Base-by-base conservation (phyloP, 2,329 filamentous ascomycete species). In the Penicillium rolfsii region DNA sequence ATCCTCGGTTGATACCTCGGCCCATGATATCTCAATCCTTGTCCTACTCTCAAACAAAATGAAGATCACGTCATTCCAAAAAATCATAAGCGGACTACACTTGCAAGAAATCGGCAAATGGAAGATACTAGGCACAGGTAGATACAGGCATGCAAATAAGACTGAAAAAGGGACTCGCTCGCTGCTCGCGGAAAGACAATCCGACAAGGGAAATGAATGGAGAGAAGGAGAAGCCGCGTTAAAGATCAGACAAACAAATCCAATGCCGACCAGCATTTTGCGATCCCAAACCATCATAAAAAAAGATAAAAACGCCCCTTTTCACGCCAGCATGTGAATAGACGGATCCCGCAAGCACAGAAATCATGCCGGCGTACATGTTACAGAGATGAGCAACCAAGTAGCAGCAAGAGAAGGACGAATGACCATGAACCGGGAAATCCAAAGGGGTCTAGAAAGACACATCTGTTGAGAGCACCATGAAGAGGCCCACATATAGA, bases 1-100 rank as follows among this genome's bases (percentile, higher is more conserved):
- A 83, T 93, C 50, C 81, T 93, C 30, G 91, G 91, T 60, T 93
- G 81, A 33, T 2, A 33, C 9, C 30, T 33, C 9, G 30, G 30
- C 30, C 11, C 30, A 4, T 11, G 2, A 11, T 33, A 11, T 11
- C 11, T 8, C 9, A 33, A 11, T 33, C 9, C 30, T 33, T 33
- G 30, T 33, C 11, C 2, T 33, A 33, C 30, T 11, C 8, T 33
- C 5, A 33, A 11, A 33, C 30, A 33, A 33, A 33, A 33, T 26
- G 40, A 9, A 22, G 40, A 12, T 43, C 40, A 24, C 9, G 24
- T 43, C 40, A 22, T 43, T 11, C 24, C 14, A 30, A 36, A 36
- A 36, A 50, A 50, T 49, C 55, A 52, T 52, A 35, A 52, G 48
- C 55, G 19, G 19, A 19, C 55, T 28, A 50, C 48, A 40, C 40